These are phyloP conservation scores for Tuber indicum DNA, from an alignment of 495 filamentous ascomycete genomes.

Conservation along the genomic window DNA sequence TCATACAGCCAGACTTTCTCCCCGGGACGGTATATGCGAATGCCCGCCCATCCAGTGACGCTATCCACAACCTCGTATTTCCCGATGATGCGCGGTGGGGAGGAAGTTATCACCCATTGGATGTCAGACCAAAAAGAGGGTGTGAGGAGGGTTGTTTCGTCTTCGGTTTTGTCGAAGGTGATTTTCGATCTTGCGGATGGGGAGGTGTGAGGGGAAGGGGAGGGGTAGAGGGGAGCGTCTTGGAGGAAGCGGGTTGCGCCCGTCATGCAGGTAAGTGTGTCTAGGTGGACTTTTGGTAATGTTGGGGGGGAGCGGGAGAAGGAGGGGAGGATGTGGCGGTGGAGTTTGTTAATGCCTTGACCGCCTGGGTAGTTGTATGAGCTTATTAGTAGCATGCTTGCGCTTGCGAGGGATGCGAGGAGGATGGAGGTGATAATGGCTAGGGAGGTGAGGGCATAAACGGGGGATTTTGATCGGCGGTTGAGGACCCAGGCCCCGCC, in stretches of 20 bases:
- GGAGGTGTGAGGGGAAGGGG: slow-evolving; percentile 13
- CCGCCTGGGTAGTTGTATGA: slow-evolving; percentile 87
- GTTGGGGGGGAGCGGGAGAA: neutral
- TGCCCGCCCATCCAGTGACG: slow-evolving; percentile 63
- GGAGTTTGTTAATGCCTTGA: slow-evolving; percentile 56
- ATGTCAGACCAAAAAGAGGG: slow-evolving; percentile 73
- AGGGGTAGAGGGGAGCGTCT: slow-evolving; percentile 36
- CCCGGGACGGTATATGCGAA: slow-evolving; percentile 58
- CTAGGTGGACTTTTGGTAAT: slow-evolving; percentile 59
- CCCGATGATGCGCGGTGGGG: slow-evolving; percentile 54
- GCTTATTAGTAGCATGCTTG: slow-evolving; percentile 61
- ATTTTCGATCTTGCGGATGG: slow-evolving; percentile 36
- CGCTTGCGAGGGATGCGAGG: slow-evolving; percentile 54
- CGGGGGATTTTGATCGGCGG: slow-evolving; percentile 52
- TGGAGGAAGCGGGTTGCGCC: slow-evolving; percentile 84
- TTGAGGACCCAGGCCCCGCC: slow-evolving; percentile 69
- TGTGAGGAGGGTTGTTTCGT: slow-evolving; percentile 50
- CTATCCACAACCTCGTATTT: slow-evolving; percentile 66
- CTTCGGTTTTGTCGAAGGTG: slow-evolving; percentile 59
- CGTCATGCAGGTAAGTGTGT: slow-evolving; percentile 86
- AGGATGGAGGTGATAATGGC: slow-evolving; percentile 54
- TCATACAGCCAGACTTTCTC: slow-evolving; percentile 37
- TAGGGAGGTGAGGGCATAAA: slow-evolving; percentile 51
- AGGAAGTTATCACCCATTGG: slow-evolving; percentile 72
- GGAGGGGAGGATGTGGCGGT: slow-evolving; percentile 45